Conservation (phyloP, 768 basidiomycete species). For the Imleria badia region DNA sequence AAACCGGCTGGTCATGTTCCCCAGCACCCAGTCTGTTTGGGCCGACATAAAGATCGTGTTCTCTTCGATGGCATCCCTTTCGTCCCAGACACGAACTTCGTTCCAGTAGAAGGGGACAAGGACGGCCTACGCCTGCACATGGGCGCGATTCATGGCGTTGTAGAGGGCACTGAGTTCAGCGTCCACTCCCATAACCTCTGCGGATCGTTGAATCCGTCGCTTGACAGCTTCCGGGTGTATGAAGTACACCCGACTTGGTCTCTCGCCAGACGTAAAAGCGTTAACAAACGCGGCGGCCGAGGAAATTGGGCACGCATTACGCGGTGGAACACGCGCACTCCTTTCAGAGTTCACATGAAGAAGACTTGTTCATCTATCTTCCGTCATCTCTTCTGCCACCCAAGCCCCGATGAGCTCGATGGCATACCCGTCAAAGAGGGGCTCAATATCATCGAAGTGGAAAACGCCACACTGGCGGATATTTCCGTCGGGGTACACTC, state of each 20-base stretch:
- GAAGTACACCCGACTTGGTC: slow-evolving; percentile 62
- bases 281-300: slow-evolving; percentile 32
- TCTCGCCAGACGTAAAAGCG: slow-evolving; percentile 43
- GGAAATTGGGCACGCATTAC: slow-evolving; percentile 56
- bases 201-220: slow-evolving; percentile 55
- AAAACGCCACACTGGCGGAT: slow-evolving; percentile 45
- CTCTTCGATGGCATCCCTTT: slow-evolving; percentile 62
- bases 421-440: slow-evolving; percentile 38
- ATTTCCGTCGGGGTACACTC: slow-evolving; percentile 47
- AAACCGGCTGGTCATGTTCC: slow-evolving; percentile 31
- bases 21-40: slow-evolving; percentile 53
- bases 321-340: slow-evolving; percentile 54
- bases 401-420: slow-evolving; percentile 31
- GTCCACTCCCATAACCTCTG: slow-evolving; percentile 60
- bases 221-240: slow-evolving; percentile 50
- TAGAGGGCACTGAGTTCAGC: slow-evolving; percentile 61
- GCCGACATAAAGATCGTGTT: slow-evolving; percentile 46
- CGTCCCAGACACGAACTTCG: slow-evolving; percentile 45
- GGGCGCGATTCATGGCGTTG: slow-evolving; percentile 62
- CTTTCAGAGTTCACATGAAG: slow-evolving; percentile 55
- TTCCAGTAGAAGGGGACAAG: slow-evolving; percentile 42
- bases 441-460: slow-evolving; percentile 47
- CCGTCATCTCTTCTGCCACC: slow-evolving; percentile 43
- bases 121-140: slow-evolving; percentile 50
- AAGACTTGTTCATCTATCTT: slow-evolving; percentile 47